Percentiles rank a stretch among this genome's conserved stretches.
These are phyloP conservation scores for Glycyrrhiza uralensis DNA, from an alignment of 306 rosid species.

Conservation along the genomic window DNA sequence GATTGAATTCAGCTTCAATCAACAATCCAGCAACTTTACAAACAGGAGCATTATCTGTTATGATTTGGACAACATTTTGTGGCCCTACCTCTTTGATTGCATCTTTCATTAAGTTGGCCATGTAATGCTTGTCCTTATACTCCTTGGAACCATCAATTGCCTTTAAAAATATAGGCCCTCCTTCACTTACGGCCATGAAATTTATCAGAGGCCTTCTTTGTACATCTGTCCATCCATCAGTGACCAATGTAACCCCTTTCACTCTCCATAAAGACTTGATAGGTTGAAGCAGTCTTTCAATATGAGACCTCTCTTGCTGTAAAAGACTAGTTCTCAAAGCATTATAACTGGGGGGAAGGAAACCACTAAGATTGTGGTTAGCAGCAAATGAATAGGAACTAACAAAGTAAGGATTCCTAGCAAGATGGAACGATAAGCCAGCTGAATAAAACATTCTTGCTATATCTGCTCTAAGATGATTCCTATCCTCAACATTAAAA, in stretches of 20 bases:
- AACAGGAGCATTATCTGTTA: not conserved
- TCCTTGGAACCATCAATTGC: not conserved
- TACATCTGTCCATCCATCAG: not conserved
- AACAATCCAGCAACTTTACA: not conserved
- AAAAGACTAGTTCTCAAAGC: not conserved
- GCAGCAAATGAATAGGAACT: not conserved
- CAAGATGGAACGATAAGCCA: not conserved
- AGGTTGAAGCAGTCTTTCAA: not conserved
- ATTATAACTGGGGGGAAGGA: not conserved
- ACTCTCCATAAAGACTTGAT: not conserved
- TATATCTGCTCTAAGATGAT: not conserved
- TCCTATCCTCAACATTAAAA: not conserved
- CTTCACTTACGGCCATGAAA: not conserved
- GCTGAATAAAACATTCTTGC: not conserved
- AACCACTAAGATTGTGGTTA: not conserved
- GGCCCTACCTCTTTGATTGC: not conserved
- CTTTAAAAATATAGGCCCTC: not conserved
- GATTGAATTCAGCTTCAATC: not conserved
- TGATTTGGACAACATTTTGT: too few relatives aligned
- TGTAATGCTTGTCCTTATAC: not conserved
- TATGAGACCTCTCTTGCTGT: not conserved
- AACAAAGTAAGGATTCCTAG: not conserved
- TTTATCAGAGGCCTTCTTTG: not conserved
- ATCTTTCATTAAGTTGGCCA: not conserved
- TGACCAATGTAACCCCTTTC: not conserved